Base-by-base conservation (phyloP, 345 rosid genomes). In the Melaleuca alternifolia region DNA sequence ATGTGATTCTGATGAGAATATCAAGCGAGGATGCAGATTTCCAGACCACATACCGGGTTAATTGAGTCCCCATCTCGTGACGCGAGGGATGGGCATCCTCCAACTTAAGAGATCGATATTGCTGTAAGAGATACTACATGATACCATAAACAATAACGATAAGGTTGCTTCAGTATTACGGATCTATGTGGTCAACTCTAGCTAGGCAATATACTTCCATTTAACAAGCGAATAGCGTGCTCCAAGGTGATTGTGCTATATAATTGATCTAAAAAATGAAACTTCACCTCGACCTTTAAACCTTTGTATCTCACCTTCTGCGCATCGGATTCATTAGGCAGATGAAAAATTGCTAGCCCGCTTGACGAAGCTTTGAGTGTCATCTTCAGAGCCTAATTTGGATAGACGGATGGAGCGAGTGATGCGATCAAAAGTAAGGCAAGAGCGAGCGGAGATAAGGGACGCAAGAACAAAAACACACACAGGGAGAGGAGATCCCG, bases 401-500 rank as follows among this genome's bases (percentile, higher is more conserved):
- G 18, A n/a, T n/a, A n/a, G n/a, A 33, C 5, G 79, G 79, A 71
- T 18, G 48, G 79, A 71, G 79, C 79, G 79, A 33, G 79, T 5
- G 48, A 71, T 71, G 79, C 79, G 48, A 71, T 16, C 79, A 41
- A 71, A 33, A 71, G 24, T 16, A 33, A 33, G 79, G 11, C 12
- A 46, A 71, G 79, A 71, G 79, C 48, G 1, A 37, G 79, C 48
- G 9, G 79, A 41, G 24, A 37, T 46, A 16, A 33, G 3, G 46
- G 24, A 30, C 21, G 76, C 76, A 61, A 61, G 37, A 61, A 61
- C 75, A 30, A 62, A 28, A 62, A 41, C 21, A 33, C 24, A 71
- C 79, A 33, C 37, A 18, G 83, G 46, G 95, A 93, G 93, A 88
- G 90, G 94, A 94, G 96, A 95, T 88, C 98, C 96, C 94, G 94